Base-by-base conservation (phyloP, 2,329 filamentous ascomycete genomes). In the Aaosphaeria pasadenensis region DNA sequence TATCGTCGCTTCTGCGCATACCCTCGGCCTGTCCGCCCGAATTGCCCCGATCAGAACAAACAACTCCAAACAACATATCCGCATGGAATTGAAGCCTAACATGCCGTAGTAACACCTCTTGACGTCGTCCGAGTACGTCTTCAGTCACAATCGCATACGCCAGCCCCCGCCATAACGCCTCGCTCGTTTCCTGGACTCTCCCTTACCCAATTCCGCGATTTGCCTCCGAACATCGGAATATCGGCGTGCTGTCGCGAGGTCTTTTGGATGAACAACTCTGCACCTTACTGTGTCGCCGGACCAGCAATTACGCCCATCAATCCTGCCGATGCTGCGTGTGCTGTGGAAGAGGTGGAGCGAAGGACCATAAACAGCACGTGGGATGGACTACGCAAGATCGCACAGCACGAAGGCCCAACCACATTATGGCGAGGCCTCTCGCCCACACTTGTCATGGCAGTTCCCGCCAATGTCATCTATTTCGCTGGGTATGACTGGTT, bases 401-500 rank as follows among this genome's bases (percentile, higher is more conserved):
- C 94, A 11, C 85, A 89, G 42, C 91, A 97, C 66, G 94, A 99
- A 74, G 94, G 94, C 1, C 64, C 91, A 9, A 81, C 82, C 29
- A 94, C 91, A 1, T 74, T 99, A 33, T 99, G 94, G 92, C 83
- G 94, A 52, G 94, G 94, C 0, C 76, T 99, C 5, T 95, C 89
- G n/a, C 92, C 94, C 0, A 99, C 94, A 0, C 75, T 99, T 24
- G 81, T 91, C 55, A 99, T 99, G 94, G 86, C 91, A 0, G 82
- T 99, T 5, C 94, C 94, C 0, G 90, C 86, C 29, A 99, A 99
- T 67, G 94, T 99, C 57, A 97, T 99, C 56, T 99, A 99, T 73
- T 96, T 97, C 63, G 95, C 94, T 9, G 94, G 94, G 36, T 99
- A 99, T 71, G 94, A 99, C 65, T 96, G 91, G 87, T 70, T 99